Evolutionary conservation across 495 filamentous ascomycete species (phyloP).

Genomic region (Oidiodendron maius): DNA sequence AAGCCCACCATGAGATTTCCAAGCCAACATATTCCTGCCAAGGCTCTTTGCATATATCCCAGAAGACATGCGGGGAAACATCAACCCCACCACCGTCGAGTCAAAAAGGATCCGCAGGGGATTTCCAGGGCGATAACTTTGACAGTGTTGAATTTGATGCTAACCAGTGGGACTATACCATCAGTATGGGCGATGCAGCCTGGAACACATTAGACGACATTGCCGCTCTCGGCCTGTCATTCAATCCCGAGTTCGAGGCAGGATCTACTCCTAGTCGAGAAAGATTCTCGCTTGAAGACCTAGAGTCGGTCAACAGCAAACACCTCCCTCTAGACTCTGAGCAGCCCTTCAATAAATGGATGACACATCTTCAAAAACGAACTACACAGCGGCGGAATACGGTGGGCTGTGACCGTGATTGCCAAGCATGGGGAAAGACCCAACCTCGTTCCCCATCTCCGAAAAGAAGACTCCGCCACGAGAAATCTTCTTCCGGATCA

Average conservation of each 20-base stretch:
- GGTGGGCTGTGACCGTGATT: conserved; percentile 12
- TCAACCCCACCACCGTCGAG: conserved; percentile 21
- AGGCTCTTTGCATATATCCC: conserved; percentile 27
- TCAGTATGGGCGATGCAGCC: conserved; percentile 19
- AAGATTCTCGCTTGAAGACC: conserved; percentile 18
- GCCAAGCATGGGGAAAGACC: conserved; percentile 29
- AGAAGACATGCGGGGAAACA: conserved; percentile 28
- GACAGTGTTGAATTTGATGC: conserved; percentile 15
- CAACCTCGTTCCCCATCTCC: conserved; percentile 37
- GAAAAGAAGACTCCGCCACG: conserved; percentile 33
- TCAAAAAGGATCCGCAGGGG: conserved; percentile 11
- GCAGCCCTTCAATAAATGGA: conserved; percentile 50
- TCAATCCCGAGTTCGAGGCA: conserved; percentile 27
- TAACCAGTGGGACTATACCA: conserved; percentile 17
- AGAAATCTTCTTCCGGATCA: conserved; percentile 59
- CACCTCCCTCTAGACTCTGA: conserved; percentile 19
- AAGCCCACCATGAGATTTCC: conserved; percentile 15
- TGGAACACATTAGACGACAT: conserved; percentile 39
- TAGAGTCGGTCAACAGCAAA: not conserved
- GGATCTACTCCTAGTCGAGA: conserved; percentile 21
- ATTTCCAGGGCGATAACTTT: conserved; percentile 10
- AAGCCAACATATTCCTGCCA: conserved; percentile 27
- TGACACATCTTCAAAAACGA: conserved; percentile 48
- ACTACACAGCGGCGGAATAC: conserved; percentile 32
- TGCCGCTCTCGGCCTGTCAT: conserved; percentile 29